Base-by-base conservation (phyloP, 495 filamentous ascomycete genomes). In the Gamarada debralockiae region DNA sequence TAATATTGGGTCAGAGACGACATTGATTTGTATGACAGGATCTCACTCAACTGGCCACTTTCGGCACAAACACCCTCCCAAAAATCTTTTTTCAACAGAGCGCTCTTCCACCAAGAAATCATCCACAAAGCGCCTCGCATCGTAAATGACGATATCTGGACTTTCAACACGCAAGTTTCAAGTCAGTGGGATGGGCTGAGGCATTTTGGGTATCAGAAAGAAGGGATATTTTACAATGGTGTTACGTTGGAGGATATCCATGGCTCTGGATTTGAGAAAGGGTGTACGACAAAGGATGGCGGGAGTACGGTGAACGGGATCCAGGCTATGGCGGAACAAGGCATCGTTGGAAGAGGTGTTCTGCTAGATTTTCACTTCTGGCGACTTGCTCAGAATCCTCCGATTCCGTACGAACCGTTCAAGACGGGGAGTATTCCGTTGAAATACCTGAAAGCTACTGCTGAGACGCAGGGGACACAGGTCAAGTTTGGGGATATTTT, bases 91-190 rank as follows among this genome's bases (percentile, higher is more conserved):
- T 72, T 74, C 59, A 27, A 57, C 55, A 65, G 74, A 9, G 54
- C 62, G 17, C 49, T 56, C 17, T 74, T 76, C 55, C 63, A 72
- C 45, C 68, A 74, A 54, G 47, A 71, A 7, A 44, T 76, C 18
- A 62, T 67, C 46, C 57, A 61, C 23, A 72, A 70, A 60, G 49
- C 59, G 12, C 63, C 64, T 27, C 56, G 65, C 36, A 54, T 57
- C 18, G 73, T 82, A 27, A 83, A 83, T 50, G 81, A 84, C 58
- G 80, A 84, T 63, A 60, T 77, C 18, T 73, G 79, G 71, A 73
- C 69, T 12, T 80, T 86, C 59, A 85, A 86, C 62, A 75, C 81
- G 12, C 81, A 85, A 68, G 62, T 67, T 14, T 63, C 62, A 3
- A 65, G 63, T 43, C 70, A 74, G 52, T 74, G 71, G 71, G 73